These are phyloP conservation scores for Yamadazyma spencermartinsiae DNA, from an alignment of 1,139 yeast genomes.

Conservation along the genomic window DNA sequence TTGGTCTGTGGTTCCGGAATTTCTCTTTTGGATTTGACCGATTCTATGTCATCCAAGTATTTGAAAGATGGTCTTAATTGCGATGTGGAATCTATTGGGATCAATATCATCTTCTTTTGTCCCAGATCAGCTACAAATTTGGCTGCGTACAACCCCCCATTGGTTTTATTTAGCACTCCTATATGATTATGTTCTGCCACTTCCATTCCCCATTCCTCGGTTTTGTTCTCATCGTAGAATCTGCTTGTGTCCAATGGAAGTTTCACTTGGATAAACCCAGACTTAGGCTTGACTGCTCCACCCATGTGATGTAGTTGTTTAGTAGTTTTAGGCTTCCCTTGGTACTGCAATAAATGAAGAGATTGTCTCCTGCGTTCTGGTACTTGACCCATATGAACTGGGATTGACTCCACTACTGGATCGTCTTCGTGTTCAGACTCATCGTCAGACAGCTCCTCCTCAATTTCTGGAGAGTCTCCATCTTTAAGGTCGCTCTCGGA, in stretches of 20 bases:
- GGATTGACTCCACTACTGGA: slow-evolving; percentile 76
- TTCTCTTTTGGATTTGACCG: slow-evolving; percentile 26
- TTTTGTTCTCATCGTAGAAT: slow-evolving; percentile 66
- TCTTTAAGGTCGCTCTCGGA: slow-evolving; percentile 7
- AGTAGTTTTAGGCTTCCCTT: slow-evolving; percentile 58
- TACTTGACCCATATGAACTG: slow-evolving; percentile 46
- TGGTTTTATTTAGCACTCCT: slow-evolving; percentile 63
- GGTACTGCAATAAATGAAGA: slow-evolving; percentile 60
- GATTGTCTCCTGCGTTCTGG: slow-evolving; percentile 25
- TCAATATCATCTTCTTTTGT: slow-evolving; percentile 52
- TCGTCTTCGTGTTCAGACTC: slow-evolving; percentile 54
- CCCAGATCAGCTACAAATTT: slow-evolving; percentile 24
- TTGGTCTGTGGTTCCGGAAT: slow-evolving; percentile 27
- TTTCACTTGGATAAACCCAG: slow-evolving; percentile 62
- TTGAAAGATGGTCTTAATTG: slow-evolving; percentile 83
- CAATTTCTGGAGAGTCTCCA: slow-evolving; percentile 6
- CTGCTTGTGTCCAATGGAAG: slow-evolving; percentile 64
- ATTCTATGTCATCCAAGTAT: slow-evolving; percentile 62
- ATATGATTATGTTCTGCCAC: slow-evolving; percentile 61
- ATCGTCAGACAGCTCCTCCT: slow-evolving; percentile 3
- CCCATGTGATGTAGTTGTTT: slow-evolving; percentile 33
- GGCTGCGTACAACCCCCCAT: slow-evolving; percentile 50
- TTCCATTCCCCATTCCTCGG: slow-evolving; percentile 62
- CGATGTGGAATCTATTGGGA: slow-evolving; percentile 66
- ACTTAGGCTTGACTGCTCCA: slow-evolving; percentile 61